phyloP scores from a whole-genome alignment of 495 filamentous ascomycete species.

The Daldinia bambusicola region DNA sequence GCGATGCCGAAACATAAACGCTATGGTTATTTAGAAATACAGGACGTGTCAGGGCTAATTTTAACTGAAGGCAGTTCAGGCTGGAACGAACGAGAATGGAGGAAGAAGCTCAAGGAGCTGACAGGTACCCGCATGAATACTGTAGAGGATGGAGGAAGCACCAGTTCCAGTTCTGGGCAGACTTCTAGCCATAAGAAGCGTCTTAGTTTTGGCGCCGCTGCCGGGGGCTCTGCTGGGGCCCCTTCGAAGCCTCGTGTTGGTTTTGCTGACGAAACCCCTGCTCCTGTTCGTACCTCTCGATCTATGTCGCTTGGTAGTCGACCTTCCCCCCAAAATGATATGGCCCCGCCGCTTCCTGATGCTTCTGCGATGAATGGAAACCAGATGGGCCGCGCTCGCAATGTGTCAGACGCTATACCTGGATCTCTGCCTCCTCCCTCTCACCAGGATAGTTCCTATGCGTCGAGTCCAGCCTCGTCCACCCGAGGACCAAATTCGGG shows the following conservation, averaged over 20 bases:
- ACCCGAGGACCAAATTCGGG: constrained; percentile 46
- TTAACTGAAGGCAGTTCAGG: constrained; percentile 75
- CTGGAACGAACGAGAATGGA: constrained; percentile 95
- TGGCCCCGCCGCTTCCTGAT: constrained; percentile 56
- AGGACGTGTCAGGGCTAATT: constrained; percentile 84
- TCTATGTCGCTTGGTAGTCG: constrained; percentile 58
- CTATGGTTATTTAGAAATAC: constrained; percentile 90
- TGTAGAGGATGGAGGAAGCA: constrained; percentile 56
- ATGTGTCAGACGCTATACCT: constrained; percentile 59
- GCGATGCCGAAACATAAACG: constrained; percentile 89
- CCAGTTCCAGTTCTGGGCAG: constrained; percentile 67
- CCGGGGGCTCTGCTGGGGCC: constrained; percentile 52
- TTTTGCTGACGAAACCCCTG: constrained; percentile 69
- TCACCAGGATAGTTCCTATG: constrained; percentile 37
- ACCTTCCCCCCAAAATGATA: constrained; percentile 57
- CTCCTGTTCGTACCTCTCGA: constrained; percentile 65
- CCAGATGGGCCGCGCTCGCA: constrained; percentile 49
- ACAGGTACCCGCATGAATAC: constrained; percentile 80
- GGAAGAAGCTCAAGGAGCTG: constrained; percentile 85
- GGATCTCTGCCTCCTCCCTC: constrained; percentile 50
- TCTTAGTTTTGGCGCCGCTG: constrained; percentile 67
- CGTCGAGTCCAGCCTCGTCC: constrained; percentile 33
- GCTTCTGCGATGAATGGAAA: constrained; percentile 60
- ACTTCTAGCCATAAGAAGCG: constrained; percentile 70
- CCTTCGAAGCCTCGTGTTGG: constrained; percentile 60